These are phyloP conservation scores for Dovyalis caffra DNA, from an alignment of 345 rosid genomes.

Conservation along the genomic window DNA sequence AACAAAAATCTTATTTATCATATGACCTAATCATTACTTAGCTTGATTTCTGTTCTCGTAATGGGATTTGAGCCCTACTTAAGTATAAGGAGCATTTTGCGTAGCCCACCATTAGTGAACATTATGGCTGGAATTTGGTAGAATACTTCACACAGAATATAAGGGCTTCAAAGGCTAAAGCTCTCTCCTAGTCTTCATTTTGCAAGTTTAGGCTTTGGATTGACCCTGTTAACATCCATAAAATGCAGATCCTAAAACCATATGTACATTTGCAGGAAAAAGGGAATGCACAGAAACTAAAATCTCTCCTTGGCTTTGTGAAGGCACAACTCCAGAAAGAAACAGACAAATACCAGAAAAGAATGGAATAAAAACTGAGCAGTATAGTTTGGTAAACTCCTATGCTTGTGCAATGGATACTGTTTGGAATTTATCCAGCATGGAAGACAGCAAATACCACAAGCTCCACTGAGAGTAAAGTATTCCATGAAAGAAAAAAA, in stretches of 20 bases:
- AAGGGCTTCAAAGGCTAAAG: too few relatives aligned
- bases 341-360: not conserved
- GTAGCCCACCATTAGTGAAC: not conserved
- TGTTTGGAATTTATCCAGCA: not conserved
- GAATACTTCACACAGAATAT: not conserved
- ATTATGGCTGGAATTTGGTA: not conserved
- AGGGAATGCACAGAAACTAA: too few relatives aligned
- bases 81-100: not conserved
- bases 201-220: not conserved
- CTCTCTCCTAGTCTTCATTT: not conserved
- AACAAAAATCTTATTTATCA: constrained; percentile 5
- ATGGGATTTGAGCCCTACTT: constrained; percentile 31
- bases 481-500: too few relatives aligned
- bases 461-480: not conserved
- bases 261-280: not conserved
- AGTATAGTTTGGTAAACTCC: not conserved
- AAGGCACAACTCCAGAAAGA: too few relatives aligned
- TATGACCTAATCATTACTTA: constrained; percentile 25
- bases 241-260: not conserved
- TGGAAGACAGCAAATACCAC: not conserved
- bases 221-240: not conserved
- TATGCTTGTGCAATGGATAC: not conserved
- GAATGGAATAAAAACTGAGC: not conserved
- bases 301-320: too few relatives aligned
- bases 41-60: constrained; percentile 15